These are phyloP conservation scores for Rhododendron williamsianum DNA, from an alignment of 148 eudicot genomes.

Conservation along the genomic window DNA sequence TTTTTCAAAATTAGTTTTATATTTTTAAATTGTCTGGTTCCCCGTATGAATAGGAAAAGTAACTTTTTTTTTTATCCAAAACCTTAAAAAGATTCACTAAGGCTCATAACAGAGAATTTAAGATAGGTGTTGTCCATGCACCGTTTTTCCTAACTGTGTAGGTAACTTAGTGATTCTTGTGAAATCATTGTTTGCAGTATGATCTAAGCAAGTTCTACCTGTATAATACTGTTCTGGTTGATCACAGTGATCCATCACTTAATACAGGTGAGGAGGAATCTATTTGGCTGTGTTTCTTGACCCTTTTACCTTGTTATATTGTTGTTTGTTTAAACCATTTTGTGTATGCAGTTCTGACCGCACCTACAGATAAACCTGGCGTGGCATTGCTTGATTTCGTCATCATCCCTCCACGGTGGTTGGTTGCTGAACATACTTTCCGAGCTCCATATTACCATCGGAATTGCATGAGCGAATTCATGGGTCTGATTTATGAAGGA, in stretches of 20 bases:
- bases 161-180: background rate
- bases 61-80: background rate
- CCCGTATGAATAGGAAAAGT: background rate
- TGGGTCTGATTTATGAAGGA: conserved; percentile 89
- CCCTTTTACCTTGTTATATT: background rate
- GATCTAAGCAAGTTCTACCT: conserved; percentile 81
- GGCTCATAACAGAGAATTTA: background rate
- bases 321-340: background rate
- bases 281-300: background rate
- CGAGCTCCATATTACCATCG: conserved; percentile 98
- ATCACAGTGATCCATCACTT: conserved; percentile 95
- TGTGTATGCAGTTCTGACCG: conserved; percentile 64
- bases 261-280: conserved; percentile 58
- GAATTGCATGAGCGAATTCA: conserved; percentile 98
- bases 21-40: background rate
- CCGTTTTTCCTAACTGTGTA: background rate
- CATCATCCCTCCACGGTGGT: conserved; percentile 94
- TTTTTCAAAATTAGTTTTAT: background rate
- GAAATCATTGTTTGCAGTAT: conserved; percentile 56
- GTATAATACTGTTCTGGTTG: conserved; percentile 87
- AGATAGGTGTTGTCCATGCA: background rate
- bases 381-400: conserved; percentile 97
- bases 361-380: conserved; percentile 95
- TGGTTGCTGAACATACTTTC: conserved; percentile 98
- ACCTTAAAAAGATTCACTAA: background rate